These are phyloP conservation scores for Phialocephala sp. DNA, from an alignment of 2,329 filamentous ascomycete species.

Conservation along the genomic window DNA sequence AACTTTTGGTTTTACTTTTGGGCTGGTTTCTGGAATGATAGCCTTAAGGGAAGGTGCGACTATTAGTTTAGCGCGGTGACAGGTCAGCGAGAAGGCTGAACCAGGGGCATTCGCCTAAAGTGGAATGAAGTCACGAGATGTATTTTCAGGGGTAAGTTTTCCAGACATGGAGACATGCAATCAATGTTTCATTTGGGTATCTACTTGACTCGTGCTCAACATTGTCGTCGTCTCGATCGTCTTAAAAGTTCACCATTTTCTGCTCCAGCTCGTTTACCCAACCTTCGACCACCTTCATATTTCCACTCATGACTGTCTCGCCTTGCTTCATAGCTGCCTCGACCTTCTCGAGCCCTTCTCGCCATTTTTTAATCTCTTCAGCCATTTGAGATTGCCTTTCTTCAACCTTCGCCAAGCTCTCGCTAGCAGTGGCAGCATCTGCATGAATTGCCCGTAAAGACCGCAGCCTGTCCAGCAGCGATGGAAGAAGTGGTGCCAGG, in stretches of 20 bases:
- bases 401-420: conserved; percentile 79
- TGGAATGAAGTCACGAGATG: conserved; percentile 20
- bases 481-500: conserved; percentile 82
- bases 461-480: conserved; percentile 82
- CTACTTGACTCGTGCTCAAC: conserved; percentile 26
- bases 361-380: conserved; percentile 84
- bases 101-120: conserved; percentile 7
- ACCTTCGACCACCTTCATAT: conserved; percentile 82
- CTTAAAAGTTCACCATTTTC: conserved; percentile 63
- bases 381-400: conserved; percentile 81
- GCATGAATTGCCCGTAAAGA: conserved; percentile 85
- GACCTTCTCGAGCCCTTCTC: conserved; percentile 77
- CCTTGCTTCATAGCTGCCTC: conserved; percentile 76
- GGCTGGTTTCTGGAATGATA: conserved; percentile 4
- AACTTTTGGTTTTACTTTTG: neutral
- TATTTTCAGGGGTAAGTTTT: neutral
- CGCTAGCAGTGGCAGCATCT: conserved; percentile 81
- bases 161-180: conserved; percentile 6
- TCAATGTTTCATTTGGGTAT: conserved; percentile 37
- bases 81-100: conserved; percentile 18
- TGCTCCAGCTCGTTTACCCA: conserved; percentile 90
- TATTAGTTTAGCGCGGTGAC: neutral
- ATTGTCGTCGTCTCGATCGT: conserved; percentile 16
- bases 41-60: conserved; percentile 2
- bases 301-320: conserved; percentile 73